phyloP scores from a whole-genome alignment of 1,139 yeast genomes.

The Debaryomyces subglobosus region DNA sequence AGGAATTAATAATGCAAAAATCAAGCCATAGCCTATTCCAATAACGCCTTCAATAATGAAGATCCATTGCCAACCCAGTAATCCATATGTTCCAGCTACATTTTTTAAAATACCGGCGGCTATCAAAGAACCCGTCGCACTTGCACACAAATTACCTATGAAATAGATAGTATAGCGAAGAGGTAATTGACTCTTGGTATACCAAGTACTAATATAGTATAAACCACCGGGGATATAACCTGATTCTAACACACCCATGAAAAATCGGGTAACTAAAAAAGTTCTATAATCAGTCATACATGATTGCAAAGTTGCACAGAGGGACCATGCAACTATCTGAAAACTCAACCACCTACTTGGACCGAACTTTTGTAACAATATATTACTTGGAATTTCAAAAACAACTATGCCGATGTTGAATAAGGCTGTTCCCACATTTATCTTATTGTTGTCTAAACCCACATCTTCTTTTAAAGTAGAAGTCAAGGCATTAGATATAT shows the following conservation, averaged over 20 bases:
- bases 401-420: slow-evolving; percentile 1
- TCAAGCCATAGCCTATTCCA: background rate
- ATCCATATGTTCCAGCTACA: background rate
- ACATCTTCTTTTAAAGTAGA: slow-evolving; percentile 2
- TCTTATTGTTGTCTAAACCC: background rate
- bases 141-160: background rate
- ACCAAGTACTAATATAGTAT: background rate
- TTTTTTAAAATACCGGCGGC: background rate
- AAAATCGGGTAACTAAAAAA: background rate
- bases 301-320: slow-evolving; percentile 4
- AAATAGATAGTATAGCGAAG: background rate
- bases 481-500: background rate
- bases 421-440: slow-evolving; percentile 2
- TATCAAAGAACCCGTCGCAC: background rate
- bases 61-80: background rate
- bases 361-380: background rate
- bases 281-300: background rate
- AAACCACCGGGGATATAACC: slow-evolving; percentile 4
- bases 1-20: background rate
- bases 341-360: background rate
- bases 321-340: background rate
- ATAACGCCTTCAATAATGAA: background rate
- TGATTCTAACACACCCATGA: slow-evolving; percentile 2
- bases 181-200: background rate
- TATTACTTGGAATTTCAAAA: slow-evolving; percentile 3